Conservation (phyloP, 2,329 filamentous ascomycete genomes). For the Pestalotiopsis sp. region DNA sequence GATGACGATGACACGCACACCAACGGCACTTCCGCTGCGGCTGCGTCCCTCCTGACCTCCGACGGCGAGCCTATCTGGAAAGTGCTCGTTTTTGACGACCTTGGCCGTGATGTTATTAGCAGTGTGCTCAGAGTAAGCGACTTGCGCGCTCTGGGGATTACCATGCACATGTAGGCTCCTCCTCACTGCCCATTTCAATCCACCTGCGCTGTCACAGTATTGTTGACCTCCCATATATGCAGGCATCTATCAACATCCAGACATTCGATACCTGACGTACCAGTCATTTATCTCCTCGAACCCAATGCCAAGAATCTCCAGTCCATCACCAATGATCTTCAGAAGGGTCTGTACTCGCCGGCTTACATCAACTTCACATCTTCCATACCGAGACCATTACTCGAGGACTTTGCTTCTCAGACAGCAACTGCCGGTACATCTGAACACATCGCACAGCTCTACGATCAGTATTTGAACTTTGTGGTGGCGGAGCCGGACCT, state of each 20-base stretch:
- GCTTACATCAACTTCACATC: slow-evolving; percentile 97
- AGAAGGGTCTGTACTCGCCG: slow-evolving; percentile 85
- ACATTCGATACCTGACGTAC: slow-evolving; percentile 93
- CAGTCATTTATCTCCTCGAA: slow-evolving; percentile 94
- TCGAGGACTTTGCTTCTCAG: slow-evolving; percentile 92
- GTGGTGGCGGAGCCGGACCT: slow-evolving; percentile 94
- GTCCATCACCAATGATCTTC: slow-evolving; percentile 80
- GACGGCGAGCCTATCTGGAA: slow-evolving; percentile 97
- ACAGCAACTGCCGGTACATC: slow-evolving; percentile 83
- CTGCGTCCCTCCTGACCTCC: slow-evolving; percentile 79
- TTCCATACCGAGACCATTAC: slow-evolving; percentile 82
- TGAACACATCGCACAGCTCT: slow-evolving; percentile 89
- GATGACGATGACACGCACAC: slow-evolving; percentile 64
- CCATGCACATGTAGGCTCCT: slow-evolving; percentile 78
- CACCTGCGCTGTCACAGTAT: neutral
- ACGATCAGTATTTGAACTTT: slow-evolving; percentile 97
- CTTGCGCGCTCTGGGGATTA: slow-evolving; percentile 90
- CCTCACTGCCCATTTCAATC: neutral
- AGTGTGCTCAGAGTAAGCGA: slow-evolving; percentile 94
- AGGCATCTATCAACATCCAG: slow-evolving; percentile 81
- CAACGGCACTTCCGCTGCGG: slow-evolving; percentile 66
- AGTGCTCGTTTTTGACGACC: slow-evolving; percentile 90
- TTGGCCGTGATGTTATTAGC: slow-evolving; percentile 92
- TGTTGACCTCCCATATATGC: slow-evolving; percentile 22
- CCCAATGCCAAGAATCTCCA: slow-evolving; percentile 81